phyloP scores from a whole-genome alignment of 257 asterid genomes.

The Haberlea rhodopensis region DNA sequence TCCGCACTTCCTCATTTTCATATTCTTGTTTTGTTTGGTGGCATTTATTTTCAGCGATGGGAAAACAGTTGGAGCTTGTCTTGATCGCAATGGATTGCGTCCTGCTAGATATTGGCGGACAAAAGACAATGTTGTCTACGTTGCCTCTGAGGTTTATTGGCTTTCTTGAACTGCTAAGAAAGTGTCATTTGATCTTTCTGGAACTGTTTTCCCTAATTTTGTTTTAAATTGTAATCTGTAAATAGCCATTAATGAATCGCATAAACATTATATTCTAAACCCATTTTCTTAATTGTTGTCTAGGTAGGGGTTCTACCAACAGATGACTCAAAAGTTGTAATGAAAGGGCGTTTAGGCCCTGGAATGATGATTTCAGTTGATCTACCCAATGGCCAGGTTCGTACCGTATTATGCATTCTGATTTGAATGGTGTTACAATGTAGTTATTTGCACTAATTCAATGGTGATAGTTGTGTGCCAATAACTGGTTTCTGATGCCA shows the following conservation, averaged over 20 bases:
- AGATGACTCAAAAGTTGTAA: conserved; percentile 85
- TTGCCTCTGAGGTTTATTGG: conserved; percentile 89
- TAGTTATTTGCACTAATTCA: not conserved
- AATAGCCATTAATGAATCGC: conserved; percentile 4
- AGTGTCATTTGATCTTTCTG: conserved; percentile 20
- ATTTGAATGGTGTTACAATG: conserved; percentile 7
- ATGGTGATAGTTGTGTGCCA: not conserved
- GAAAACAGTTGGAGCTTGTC: conserved; percentile 99
- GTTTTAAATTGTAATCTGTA: not conserved
- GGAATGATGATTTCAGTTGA: conserved; percentile 99
- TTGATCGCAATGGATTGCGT: conserved; percentile 98
- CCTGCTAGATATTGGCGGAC: conserved; percentile 99
- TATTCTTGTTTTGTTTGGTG: conserved; percentile 18
- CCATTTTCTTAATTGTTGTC: conserved; percentile 27
- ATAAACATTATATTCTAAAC: conserved; percentile 19
- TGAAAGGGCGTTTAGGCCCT: conserved; percentile 99
- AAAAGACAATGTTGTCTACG: conserved; percentile 84
- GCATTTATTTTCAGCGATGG: conserved; percentile 66
- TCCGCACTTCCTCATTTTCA: conserved; percentile 2
- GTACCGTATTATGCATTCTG: conserved; percentile 25
- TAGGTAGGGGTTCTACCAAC: conserved; percentile 95
- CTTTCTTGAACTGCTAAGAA: conserved; percentile 13
- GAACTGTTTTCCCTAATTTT: conserved; percentile 3
- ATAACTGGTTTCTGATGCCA: not conserved
- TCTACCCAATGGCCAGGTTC: conserved; percentile 83